phyloP scores from a whole-genome alignment of 768 basidiomycete genomes.

The Xanthoconium stramineum region DNA sequence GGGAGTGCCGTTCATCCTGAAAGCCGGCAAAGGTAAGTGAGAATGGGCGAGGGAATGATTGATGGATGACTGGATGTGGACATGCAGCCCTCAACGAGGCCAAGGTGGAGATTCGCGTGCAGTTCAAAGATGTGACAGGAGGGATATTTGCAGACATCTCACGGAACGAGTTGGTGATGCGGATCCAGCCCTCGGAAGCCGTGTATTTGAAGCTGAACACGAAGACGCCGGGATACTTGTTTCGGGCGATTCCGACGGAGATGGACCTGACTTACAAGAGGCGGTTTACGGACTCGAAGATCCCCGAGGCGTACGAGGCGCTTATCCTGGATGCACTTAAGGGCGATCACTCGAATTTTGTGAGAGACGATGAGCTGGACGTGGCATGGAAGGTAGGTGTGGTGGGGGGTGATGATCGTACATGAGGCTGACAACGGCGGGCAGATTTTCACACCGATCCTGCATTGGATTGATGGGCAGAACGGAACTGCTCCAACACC shows the following conservation, averaged over 20 bases:
- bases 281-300: conserved; percentile 84
- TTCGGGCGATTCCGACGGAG: conserved; percentile 89
- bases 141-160: conserved; percentile 97
- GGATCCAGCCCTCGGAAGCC: conserved; percentile 94
- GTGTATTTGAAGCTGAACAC: conserved; percentile 97
- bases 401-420: background rate
- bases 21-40: conserved; percentile 89
- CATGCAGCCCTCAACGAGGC: conserved; percentile 88
- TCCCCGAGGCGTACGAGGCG: conserved; percentile 96
- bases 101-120: conserved; percentile 96
- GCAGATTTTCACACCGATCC: conserved; percentile 89
- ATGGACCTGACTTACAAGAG: conserved; percentile 99
- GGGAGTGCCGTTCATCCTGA: conserved; percentile 97
- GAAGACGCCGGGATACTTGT: conserved; percentile 89
- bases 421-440: background rate
- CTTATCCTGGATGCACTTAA: conserved; percentile 94
- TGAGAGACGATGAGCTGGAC: conserved; percentile 95
- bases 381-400: conserved; percentile 89
- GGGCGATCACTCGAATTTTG: conserved; percentile 99
- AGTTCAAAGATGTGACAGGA: conserved; percentile 96
- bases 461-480: conserved; percentile 93
- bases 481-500: conserved; percentile 66
- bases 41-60: conserved; percentile 3
- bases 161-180: conserved; percentile 95
- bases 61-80: conserved; percentile 9